A percentile compares a stretch with the other conserved stretches of the same genome.
These are phyloP conservation scores for Gymnopilus dilepis DNA, from an alignment of 768 basidiomycete genomes.

Conservation along the genomic window DNA sequence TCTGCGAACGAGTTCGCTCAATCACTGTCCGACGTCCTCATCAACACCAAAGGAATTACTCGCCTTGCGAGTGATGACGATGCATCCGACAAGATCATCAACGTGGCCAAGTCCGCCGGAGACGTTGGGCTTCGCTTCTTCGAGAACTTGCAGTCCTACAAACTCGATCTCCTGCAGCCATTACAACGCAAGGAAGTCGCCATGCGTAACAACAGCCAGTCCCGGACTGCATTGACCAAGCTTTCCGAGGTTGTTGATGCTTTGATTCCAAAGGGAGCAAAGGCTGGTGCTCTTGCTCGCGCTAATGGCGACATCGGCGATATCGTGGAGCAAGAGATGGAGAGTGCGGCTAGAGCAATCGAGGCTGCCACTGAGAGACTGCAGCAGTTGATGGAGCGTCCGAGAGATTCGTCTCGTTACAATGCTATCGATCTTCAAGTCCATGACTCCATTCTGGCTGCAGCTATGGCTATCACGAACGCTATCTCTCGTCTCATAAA, in stretches of 20 bases:
- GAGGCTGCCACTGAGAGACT: slow-evolving; percentile 90
- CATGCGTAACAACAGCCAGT: slow-evolving; percentile 87
- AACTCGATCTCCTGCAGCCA: slow-evolving; percentile 80
- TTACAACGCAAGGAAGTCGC: slow-evolving; percentile 84
- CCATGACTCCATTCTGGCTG: slow-evolving; percentile 94
- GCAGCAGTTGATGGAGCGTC: slow-evolving; percentile 90
- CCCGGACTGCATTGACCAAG: slow-evolving; percentile 79
- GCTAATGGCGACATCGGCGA: slow-evolving; percentile 95
- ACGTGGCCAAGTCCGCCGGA: slow-evolving; percentile 83
- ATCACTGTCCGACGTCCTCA: slow-evolving; percentile 86
- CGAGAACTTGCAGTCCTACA: slow-evolving; percentile 95
- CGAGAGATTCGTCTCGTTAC: slow-evolving; percentile 85
- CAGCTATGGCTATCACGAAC: slow-evolving; percentile 93
- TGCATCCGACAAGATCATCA: slow-evolving; percentile 87
- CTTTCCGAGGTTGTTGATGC: slow-evolving; percentile 88
- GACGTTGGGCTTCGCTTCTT: slow-evolving; percentile 92
- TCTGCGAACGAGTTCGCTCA: slow-evolving; percentile 97
- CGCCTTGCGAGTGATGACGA: slow-evolving; percentile 92
- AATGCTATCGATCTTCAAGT: slow-evolving; percentile 94
- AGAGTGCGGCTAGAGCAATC: slow-evolving; percentile 89
- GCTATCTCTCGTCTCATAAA: slow-evolving; percentile 95
- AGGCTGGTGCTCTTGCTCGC: slow-evolving; percentile 68
- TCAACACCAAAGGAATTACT: slow-evolving; percentile 95
- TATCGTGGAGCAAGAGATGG: slow-evolving; percentile 96
- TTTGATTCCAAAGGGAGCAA: slow-evolving; percentile 83